phyloP scores from a whole-genome alignment of 306 rosid species.

The Fragaria iinumae region DNA sequence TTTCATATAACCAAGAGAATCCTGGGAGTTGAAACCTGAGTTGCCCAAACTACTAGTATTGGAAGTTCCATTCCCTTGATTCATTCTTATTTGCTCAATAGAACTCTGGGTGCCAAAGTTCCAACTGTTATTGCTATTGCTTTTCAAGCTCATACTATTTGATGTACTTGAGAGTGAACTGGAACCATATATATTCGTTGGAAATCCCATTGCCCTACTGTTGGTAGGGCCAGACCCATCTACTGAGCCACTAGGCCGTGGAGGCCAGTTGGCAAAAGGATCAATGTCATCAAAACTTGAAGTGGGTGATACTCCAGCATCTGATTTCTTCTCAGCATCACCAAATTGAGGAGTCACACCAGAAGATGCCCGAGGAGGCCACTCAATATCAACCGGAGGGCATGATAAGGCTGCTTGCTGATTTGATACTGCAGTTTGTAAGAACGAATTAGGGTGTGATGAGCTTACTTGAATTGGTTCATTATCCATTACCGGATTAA shows the following conservation, averaged over 20 bases:
- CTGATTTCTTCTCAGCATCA: conserved; percentile 52
- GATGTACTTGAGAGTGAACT: conserved; percentile 48
- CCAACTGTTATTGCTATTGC: conserved; percentile 48
- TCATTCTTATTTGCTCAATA: conserved; percentile 39
- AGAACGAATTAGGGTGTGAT: conserved; percentile 33
- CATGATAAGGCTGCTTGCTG: conserved; percentile 63
- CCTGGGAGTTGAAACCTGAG: conserved; percentile 42
- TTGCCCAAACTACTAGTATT: conserved; percentile 37
- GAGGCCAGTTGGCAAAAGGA: conserved; percentile 98
- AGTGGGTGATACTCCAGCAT: conserved; percentile 53
- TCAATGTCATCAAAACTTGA: conserved; percentile 60
- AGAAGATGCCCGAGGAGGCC: conserved; percentile 77
- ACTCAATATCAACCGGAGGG: conserved; percentile 81
- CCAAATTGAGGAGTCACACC: conserved; percentile 43
- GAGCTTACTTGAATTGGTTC: conserved; percentile 45
- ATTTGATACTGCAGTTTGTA: conserved; percentile 41
- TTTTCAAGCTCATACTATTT: conserved; percentile 49
- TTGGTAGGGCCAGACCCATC: conserved; percentile 49
- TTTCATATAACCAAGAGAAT: conserved; percentile 57
- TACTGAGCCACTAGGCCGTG: conserved; percentile 62
- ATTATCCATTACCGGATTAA: conserved; percentile 32
- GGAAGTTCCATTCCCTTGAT: conserved; percentile 42
- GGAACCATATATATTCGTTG: conserved; percentile 45
- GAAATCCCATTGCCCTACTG: conserved; percentile 51
- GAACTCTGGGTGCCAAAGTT: conserved; percentile 47